These are phyloP conservation scores for Ophiostoma sp. DNA, from an alignment of 2,329 filamentous ascomycete genomes.

Conservation along the genomic window DNA sequence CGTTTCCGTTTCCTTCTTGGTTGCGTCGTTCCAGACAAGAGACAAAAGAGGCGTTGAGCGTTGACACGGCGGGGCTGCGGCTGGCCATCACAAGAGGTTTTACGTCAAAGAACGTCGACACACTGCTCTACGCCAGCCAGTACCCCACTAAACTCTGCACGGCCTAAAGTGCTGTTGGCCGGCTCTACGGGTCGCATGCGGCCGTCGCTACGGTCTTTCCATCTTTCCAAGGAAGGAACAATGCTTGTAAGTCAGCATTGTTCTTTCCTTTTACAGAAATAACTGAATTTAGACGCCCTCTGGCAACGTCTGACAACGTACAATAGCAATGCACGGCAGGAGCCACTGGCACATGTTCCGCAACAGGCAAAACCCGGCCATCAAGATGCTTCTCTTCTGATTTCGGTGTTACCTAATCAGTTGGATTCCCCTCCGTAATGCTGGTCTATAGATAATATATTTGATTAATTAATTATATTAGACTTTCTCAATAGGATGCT, in stretches of 20 bases:
- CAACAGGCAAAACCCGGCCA: not conserved
- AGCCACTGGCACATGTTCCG: not conserved
- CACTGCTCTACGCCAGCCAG: not conserved
- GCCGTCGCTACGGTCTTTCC: not conserved
- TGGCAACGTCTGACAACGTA: not conserved
- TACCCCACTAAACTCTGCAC: conserved; percentile 13
- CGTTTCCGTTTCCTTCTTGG: not conserved
- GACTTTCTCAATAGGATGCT: not conserved
- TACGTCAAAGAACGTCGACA: not conserved
- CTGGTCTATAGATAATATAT: not conserved
- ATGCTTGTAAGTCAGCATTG: conserved; percentile 12
- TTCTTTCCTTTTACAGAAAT: not conserved
- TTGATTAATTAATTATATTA: not conserved
- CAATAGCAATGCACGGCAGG: conserved; percentile 4
- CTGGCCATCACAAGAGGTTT: not conserved
- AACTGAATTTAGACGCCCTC: not conserved
- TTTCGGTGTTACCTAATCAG: not conserved
- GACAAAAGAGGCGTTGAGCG: not conserved
- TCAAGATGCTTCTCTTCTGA: not conserved
- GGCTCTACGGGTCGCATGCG: conserved; percentile 1
- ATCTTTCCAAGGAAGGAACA: not conserved
- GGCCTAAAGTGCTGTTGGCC: not conserved
- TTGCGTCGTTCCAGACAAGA: not conserved
- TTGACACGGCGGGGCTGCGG: conserved; percentile 8
- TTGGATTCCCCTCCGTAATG: too few species aligned